These are phyloP conservation scores for Penicillium psychrosexuale DNA, from an alignment of 2,329 filamentous ascomycete genomes.

Conservation along the genomic window DNA sequence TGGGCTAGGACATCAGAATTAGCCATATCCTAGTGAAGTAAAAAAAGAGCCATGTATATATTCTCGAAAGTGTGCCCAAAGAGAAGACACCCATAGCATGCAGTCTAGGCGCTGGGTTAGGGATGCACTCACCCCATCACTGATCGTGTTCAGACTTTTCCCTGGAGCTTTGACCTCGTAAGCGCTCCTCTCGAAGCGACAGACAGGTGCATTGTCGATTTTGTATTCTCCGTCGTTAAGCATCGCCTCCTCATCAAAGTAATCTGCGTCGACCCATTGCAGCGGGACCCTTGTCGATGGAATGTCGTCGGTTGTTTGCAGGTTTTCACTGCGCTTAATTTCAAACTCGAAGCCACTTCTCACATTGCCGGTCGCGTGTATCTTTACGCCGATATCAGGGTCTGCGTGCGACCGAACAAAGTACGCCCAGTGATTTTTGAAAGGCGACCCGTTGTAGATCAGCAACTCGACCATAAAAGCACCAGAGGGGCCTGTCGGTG, in stretches of 20 bases:
- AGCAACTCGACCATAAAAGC: slow-evolving; percentile 31
- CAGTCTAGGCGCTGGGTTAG: no score
- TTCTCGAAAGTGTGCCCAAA: no score
- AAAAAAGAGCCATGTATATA: no score
- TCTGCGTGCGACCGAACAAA: slow-evolving; percentile 22
- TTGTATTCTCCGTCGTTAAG: slow-evolving; percentile 22
- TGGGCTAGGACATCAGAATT: background rate
- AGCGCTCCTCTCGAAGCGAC: slow-evolving; percentile 27
- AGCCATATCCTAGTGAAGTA: background rate
- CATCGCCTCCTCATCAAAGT: slow-evolving; percentile 27
- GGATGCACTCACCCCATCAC: slow-evolving; percentile 4
- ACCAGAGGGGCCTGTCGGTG: background rate
- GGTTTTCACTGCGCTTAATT: slow-evolving; percentile 29
- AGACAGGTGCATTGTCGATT: slow-evolving; percentile 23
- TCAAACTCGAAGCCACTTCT: slow-evolving; percentile 32
- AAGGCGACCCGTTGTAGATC: slow-evolving; percentile 33
- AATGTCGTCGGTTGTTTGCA: slow-evolving; percentile 5
- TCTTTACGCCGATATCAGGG: slow-evolving; percentile 24
- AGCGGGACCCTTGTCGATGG: slow-evolving; percentile 28
- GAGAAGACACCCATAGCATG: background rate
- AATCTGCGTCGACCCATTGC: slow-evolving; percentile 29
- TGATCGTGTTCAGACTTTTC: background rate
- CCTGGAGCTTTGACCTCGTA: slow-evolving; percentile 10
- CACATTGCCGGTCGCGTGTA: slow-evolving; percentile 35
- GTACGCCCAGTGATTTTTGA: slow-evolving; percentile 40